Conservation (phyloP, 2,329 filamentous ascomycete species). For the Colletotrichum shisoi region DNA sequence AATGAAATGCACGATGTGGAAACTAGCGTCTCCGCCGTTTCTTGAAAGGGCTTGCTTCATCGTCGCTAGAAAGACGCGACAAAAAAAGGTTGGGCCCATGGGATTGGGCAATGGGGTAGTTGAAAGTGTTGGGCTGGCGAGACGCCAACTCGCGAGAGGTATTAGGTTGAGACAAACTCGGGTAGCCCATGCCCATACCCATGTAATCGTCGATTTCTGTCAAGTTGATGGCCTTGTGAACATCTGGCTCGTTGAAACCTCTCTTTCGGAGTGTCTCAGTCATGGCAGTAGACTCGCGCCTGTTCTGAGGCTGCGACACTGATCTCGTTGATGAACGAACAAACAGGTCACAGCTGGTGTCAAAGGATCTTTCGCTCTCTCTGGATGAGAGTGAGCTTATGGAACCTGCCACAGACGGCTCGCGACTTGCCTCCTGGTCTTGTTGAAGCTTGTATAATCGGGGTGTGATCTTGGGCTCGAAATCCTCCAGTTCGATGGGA, state of each 20-base stretch:
- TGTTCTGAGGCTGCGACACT: not conserved
- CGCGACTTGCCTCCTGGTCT: not conserved
- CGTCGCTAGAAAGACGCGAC: not conserved
- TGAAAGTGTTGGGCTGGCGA: not conserved
- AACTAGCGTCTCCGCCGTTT: not conserved
- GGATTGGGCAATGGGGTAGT: not conserved
- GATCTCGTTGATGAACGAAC: not conserved
- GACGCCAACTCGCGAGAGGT: not conserved
- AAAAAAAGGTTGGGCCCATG: not conserved
- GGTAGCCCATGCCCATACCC: not conserved
- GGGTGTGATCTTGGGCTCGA: not conserved
- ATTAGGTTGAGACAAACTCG: not conserved
- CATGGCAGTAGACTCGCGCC: slow-evolving; percentile 10
- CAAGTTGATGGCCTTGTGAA: not conserved
- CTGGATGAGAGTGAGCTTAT: not conserved
- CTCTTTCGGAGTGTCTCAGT: slow-evolving; percentile 9
- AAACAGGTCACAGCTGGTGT: not conserved
- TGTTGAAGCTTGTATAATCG: not conserved
- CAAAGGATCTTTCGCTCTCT: slow-evolving; percentile 8
- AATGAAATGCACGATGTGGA: not conserved
- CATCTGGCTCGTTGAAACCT: not conserved
- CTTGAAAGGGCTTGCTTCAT: not conserved
- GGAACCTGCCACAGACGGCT: not conserved
- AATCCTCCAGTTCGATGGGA: slow-evolving; percentile 27
- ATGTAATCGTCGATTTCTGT: not conserved